Conservation (phyloP, 169 alveolate species). For the Ichthyophthirius multifiliis region DNA sequence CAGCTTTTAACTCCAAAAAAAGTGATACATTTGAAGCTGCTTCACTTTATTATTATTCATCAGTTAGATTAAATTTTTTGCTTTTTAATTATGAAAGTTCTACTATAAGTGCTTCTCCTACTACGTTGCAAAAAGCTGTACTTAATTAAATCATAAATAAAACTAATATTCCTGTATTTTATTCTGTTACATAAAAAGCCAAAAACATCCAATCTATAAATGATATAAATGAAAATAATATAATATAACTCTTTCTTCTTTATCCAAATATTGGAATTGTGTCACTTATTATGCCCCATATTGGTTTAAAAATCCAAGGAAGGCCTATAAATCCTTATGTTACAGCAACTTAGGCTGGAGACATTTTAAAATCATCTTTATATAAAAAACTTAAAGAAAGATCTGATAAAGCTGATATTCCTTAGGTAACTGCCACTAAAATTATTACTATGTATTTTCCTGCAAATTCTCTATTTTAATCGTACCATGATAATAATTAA, state of each 20-base stretch:
- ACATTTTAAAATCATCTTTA: conserved; percentile 61
- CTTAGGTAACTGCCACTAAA: conserved; percentile 4
- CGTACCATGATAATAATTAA: too few relatives aligned
- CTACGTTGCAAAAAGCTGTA: conserved; percentile 66
- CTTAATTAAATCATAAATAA: conserved; percentile 49
- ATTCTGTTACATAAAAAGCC: conserved; percentile 29
- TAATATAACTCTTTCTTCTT: conserved; percentile 70
- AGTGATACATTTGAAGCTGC: conserved; percentile 86
- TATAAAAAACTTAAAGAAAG: conserved; percentile 53
- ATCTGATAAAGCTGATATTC: conserved; percentile 37
- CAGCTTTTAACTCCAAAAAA: conserved; percentile 90
- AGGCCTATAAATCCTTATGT: conserved; percentile 52
- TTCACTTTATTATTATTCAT: conserved; percentile 26
- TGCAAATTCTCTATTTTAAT: too few relatives aligned
- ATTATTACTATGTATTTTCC: background rate
- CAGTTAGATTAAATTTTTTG: background rate
- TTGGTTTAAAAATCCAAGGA: conserved; percentile 82
- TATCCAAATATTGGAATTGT: conserved; percentile 66
- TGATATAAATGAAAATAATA: conserved; percentile 44
- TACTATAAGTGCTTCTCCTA: conserved; percentile 62
- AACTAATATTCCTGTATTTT: conserved; percentile 30
- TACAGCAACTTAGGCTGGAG: conserved; percentile 70
- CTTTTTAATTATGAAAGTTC: conserved; percentile 31
- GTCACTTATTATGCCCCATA: conserved; percentile 84
- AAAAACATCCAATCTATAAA: conserved; percentile 55